A percentile compares a stretch with the other conserved stretches of the same genome.
Conservation (phyloP, 768 basidiomycete species). For the Amanita pallidorosea region DNA sequence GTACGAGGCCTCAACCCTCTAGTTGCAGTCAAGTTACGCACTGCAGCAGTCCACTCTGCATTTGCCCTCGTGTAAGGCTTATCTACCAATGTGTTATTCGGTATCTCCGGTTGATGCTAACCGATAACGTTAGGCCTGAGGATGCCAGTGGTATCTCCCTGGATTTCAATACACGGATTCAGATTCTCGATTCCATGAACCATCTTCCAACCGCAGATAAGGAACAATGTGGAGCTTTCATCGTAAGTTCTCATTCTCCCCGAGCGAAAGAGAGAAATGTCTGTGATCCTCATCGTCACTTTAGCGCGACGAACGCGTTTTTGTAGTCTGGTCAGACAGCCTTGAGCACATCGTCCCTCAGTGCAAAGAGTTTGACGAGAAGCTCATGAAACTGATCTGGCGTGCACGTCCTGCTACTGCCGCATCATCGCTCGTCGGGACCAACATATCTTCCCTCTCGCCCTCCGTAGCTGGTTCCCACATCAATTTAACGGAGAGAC, state of each 20-base stretch:
- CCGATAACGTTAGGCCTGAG: slow-evolving; percentile 31
- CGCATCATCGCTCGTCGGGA: slow-evolving; percentile 21
- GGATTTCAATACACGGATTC: slow-evolving; percentile 76
- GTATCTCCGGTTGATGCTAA: neutral
- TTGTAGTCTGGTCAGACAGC: slow-evolving; percentile 80
- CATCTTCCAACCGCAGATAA: slow-evolving; percentile 73
- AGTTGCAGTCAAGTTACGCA: slow-evolving; percentile 74
- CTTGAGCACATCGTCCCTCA: slow-evolving; percentile 70
- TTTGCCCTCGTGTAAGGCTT: slow-evolving; percentile 54
- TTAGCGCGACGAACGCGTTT: slow-evolving; percentile 73
- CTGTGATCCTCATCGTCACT: slow-evolving; percentile 2
- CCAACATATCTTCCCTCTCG: slow-evolving; percentile 18
- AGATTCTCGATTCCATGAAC: slow-evolving; percentile 64
- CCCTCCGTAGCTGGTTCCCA: slow-evolving; percentile 42
- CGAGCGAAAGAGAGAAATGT: slow-evolving; percentile 1
- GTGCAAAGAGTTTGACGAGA: slow-evolving; percentile 64
- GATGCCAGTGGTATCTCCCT: slow-evolving; percentile 56
- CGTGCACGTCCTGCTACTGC: slow-evolving; percentile 27
- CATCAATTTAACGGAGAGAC: slow-evolving; percentile 46
- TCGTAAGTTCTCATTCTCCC: slow-evolving; percentile 35
- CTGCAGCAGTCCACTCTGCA: slow-evolving; percentile 73
- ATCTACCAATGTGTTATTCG: neutral
- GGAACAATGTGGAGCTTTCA: slow-evolving; percentile 85
- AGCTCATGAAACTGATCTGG: slow-evolving; percentile 50
- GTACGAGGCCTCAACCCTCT: slow-evolving; percentile 69